These are phyloP conservation scores for Quercus agrifolia DNA, from an alignment of 306 rosid species.

Conservation along the genomic window DNA sequence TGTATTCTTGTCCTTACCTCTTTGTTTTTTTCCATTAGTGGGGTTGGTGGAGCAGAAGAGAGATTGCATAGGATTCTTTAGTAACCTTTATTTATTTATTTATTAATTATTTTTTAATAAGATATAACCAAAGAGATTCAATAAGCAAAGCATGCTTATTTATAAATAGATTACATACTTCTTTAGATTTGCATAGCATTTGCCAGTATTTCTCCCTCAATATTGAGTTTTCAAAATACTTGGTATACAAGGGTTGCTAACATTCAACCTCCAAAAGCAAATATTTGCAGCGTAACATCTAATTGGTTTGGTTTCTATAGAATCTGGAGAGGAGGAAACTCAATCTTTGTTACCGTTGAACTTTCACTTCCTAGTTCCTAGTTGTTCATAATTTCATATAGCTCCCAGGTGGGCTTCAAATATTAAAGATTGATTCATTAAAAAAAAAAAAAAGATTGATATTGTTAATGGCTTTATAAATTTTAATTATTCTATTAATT, in stretches of 20 bases:
- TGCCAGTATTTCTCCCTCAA: background rate
- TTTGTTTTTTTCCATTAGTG: background rate
- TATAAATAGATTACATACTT: background rate
- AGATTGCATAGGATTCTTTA: background rate
- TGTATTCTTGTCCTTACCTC: background rate
- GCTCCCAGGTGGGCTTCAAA: slow-evolving; percentile 58
- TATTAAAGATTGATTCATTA: too few relatives aligned
- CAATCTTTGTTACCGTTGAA: slow-evolving; percentile 62
- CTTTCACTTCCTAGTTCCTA: slow-evolving; percentile 64
- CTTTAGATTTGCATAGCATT: slow-evolving; percentile 9
- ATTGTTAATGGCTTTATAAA: too few relatives aligned
- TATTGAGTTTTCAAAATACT: slow-evolving; percentile 8
- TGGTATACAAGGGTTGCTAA: slow-evolving; percentile 24
- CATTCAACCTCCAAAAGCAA: slow-evolving; percentile 40
- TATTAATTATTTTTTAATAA: background rate
- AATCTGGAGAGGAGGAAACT: slow-evolving; percentile 58
- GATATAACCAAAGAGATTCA: background rate
- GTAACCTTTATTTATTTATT: too few relatives aligned
- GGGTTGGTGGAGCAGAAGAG: background rate
- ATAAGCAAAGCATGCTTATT: background rate
- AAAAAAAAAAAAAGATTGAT: background rate
- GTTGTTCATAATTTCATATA: slow-evolving; percentile 23
- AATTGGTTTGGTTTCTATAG: slow-evolving; percentile 85
- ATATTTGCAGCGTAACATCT: slow-evolving; percentile 73
- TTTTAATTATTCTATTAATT: background rate